A percentile compares a stretch with the other conserved stretches of the same genome.
Evolutionary conservation across 1,284 basidiomycete genomes (phyloP).

Genomic region (Rhodotorula sp.): DNA sequence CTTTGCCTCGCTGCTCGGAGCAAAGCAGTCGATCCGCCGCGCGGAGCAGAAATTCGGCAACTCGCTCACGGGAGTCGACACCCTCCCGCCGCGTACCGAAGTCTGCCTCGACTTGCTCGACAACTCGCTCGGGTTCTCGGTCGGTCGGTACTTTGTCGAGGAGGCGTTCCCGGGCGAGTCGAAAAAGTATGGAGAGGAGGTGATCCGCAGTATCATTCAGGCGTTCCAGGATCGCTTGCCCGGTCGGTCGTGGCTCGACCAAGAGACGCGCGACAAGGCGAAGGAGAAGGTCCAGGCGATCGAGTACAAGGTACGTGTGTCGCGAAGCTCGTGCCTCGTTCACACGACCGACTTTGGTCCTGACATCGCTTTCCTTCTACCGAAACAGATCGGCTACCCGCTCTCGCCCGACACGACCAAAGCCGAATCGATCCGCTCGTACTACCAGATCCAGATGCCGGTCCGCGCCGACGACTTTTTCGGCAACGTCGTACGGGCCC

Average conservation of each 20-base stretch:
- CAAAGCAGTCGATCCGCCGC: constrained; percentile 70
- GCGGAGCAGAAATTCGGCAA: constrained; percentile 68
- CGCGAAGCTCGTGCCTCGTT: not conserved
- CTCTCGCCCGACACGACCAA: constrained; percentile 75
- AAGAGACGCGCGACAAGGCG: constrained; percentile 74
- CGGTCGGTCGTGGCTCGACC: constrained; percentile 87
- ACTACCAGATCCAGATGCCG: constrained; percentile 66
- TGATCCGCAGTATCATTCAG: constrained; percentile 82
- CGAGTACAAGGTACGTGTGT: constrained; percentile 44
- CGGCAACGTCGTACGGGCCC: constrained; percentile 70
- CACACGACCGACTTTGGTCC: no score
- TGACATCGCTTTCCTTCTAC: not conserved
- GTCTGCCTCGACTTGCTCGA: constrained; percentile 53
- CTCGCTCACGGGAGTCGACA: constrained; percentile 76
- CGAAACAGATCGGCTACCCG: constrained; percentile 75
- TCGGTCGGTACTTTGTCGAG: constrained; percentile 69
- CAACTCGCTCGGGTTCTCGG: constrained; percentile 54
- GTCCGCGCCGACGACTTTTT: constrained; percentile 73
- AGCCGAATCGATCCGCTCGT: constrained; percentile 66
- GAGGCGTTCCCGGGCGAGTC: constrained; percentile 80
- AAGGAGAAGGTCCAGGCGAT: constrained; percentile 66
- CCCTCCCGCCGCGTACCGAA: constrained; percentile 75
- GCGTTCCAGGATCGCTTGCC: constrained; percentile 79
- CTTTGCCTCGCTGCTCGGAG: constrained; percentile 58
- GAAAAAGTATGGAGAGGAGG: constrained; percentile 72